Evolutionary conservation across 2,329 filamentous ascomycete genomes (phyloP).

Genomic region (Phaeoacremonium minimum): DNA sequence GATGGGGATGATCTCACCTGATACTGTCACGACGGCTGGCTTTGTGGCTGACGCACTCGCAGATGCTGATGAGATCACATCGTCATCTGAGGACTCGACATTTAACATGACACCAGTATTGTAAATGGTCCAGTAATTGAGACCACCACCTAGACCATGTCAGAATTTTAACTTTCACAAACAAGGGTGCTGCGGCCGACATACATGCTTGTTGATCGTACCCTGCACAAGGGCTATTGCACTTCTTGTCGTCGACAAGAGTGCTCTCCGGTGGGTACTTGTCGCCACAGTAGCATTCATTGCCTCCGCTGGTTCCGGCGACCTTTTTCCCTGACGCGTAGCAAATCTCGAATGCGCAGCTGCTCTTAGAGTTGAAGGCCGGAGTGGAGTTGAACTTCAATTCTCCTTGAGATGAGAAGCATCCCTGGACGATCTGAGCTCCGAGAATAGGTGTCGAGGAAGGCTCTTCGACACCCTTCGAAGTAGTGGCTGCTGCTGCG

Average conservation of each 20-base stretch:
- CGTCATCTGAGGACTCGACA: conserved; percentile 25
- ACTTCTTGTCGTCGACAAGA: conserved; percentile 54
- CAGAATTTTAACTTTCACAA: too few relatives aligned
- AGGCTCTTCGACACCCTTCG: conserved; percentile 28
- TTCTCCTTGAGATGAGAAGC: conserved; percentile 40
- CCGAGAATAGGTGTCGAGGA: conserved; percentile 27
- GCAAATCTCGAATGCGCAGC: conserved; percentile 35
- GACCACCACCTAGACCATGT: conserved; percentile 62
- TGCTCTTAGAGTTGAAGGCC: conserved; percentile 33
- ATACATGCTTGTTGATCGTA: conserved; percentile 62
- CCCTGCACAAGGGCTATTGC: conserved; percentile 62
- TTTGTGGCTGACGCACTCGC: conserved; percentile 22
- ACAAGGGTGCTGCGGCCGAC: too few relatives aligned
- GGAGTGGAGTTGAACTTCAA: conserved; percentile 19
- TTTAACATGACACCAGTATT: conserved; percentile 43
- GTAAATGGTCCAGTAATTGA: conserved; percentile 40
- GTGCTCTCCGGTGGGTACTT: conserved; percentile 55
- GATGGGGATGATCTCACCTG: conserved; percentile 10
- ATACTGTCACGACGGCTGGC: conserved; percentile 12
- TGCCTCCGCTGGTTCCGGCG: conserved; percentile 56
- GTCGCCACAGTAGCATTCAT: conserved; percentile 70
- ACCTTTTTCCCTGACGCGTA: conserved; percentile 44
- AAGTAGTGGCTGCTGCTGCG: conserved; percentile 6
- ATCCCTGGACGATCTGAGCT: conserved; percentile 43
- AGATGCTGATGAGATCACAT: conserved; percentile 23